Conservation (phyloP, 2,329 filamentous ascomycete species). For the Catunica adiposa region DNA sequence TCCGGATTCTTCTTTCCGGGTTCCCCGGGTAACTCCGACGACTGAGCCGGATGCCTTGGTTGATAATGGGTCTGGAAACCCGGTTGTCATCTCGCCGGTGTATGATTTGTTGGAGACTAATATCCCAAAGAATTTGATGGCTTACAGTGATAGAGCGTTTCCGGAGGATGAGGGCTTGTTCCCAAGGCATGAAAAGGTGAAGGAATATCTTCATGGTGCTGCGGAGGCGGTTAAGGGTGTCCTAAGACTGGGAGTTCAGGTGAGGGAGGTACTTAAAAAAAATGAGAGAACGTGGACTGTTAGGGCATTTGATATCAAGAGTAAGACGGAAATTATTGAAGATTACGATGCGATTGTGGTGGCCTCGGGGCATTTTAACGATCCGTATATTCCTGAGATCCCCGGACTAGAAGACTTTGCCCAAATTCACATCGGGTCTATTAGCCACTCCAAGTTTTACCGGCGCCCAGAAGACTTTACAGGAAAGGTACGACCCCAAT, state of each 20-base stretch:
- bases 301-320: not conserved
- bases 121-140: constrained; percentile 7
- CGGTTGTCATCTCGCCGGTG: constrained; percentile 2
- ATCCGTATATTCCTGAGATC: constrained; percentile 38
- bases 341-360: constrained; percentile 45
- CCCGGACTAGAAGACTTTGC: constrained; percentile 33
- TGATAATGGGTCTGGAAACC: not conserved
- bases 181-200: constrained; percentile 3
- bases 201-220: constrained; percentile 3
- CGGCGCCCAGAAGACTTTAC: constrained; percentile 29
- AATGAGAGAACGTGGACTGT: constrained; percentile 5
- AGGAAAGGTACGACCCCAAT: constrained; percentile 24
- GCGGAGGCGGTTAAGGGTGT: not conserved
- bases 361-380: constrained; percentile 42
- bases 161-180: not conserved
- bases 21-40: not conserved
- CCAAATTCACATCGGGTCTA: constrained; percentile 28
- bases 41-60: not conserved
- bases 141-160: constrained; percentile 1
- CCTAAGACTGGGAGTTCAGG: constrained; percentile 4
- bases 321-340: constrained; percentile 24
- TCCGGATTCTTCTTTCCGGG: not conserved
- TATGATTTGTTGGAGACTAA: constrained; percentile 10
- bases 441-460: constrained; percentile 39
- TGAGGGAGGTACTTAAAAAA: constrained; percentile 20